A percentile compares a stretch with the other conserved stretches of the same genome.
Evolutionary conservation across 2,329 filamentous ascomycete genomes (phyloP).

Genomic region (Ceratocystis destructans): DNA sequence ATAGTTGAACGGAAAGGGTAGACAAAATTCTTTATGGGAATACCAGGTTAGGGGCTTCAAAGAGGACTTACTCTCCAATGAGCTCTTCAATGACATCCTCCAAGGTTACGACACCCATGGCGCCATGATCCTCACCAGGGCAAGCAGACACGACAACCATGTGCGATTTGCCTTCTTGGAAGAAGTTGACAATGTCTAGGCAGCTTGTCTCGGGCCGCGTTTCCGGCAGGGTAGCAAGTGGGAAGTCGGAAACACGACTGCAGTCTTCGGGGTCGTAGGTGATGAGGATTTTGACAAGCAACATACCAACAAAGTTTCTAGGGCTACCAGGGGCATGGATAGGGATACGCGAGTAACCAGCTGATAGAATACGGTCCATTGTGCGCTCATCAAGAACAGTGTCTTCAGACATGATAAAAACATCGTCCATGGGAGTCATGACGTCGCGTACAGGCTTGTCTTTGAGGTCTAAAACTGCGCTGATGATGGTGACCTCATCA

Average conservation of each 20-base stretch:
- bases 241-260: constrained; percentile 76
- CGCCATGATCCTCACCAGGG: constrained; percentile 82
- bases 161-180: constrained; percentile 97
- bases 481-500: constrained; percentile 98
- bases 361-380: constrained; percentile 85
- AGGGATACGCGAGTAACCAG: constrained; percentile 90
- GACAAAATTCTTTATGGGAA: too few relatives aligned
- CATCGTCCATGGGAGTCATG: constrained; percentile 97
- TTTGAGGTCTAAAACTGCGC: constrained; percentile 87
- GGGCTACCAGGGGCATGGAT: constrained; percentile 77
- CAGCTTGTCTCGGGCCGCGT: constrained; percentile 92
- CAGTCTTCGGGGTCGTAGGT: constrained; percentile 95
- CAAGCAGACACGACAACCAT: constrained; percentile 90
- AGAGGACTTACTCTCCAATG: constrained; percentile 71
- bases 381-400: constrained; percentile 83
- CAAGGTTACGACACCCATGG: constrained; percentile 83
- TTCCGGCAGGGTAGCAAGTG: constrained; percentile 84
- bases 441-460: constrained; percentile 89
- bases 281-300: constrained; percentile 95
- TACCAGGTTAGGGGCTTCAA: background rate
- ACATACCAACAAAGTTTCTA: constrained; percentile 90
- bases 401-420: constrained; percentile 93
- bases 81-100: constrained; percentile 98
- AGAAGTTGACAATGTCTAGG: constrained; percentile 97
- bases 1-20: too few relatives aligned